A percentile compares a stretch with the other conserved stretches of the same genome.
Conservation (phyloP, 2,329 filamentous ascomycete species). For the Phyllosticta paracitricarpa region DNA sequence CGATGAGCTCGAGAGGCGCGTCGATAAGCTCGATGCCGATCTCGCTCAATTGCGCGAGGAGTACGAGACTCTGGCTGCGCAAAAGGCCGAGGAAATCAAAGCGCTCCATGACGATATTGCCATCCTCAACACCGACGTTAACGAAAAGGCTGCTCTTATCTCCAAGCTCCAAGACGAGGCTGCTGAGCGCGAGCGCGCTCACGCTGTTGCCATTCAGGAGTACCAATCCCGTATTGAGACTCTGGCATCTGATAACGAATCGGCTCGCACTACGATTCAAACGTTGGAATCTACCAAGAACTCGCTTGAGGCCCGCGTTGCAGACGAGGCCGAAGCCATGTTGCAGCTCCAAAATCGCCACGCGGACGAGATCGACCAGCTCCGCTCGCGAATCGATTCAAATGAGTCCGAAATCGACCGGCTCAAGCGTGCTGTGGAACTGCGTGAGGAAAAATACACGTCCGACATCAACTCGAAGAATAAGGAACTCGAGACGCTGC, state of each 20-base stretch:
- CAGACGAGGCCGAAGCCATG: constrained; percentile 25
- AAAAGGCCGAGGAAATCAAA: constrained; percentile 22
- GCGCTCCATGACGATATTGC: constrained; percentile 20
- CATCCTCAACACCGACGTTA: constrained; percentile 26
- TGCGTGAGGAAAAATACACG: constrained; percentile 18
- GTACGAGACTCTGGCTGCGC: constrained; percentile 18
- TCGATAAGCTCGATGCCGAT: constrained; percentile 25
- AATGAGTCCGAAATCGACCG: constrained; percentile 29
- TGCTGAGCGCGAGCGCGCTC: constrained; percentile 21
- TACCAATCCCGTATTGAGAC: constrained; percentile 22
- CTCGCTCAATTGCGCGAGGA: constrained; percentile 24
- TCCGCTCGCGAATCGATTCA: constrained; percentile 30
- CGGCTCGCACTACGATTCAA: constrained; percentile 12
- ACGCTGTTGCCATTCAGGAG: constrained; percentile 16
- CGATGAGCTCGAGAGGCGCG: constrained; percentile 22
- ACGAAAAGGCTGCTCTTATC: constrained; percentile 20
- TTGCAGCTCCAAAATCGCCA: constrained; percentile 24
- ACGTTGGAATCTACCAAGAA: constrained; percentile 19
- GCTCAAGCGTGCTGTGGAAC: constrained; percentile 21
- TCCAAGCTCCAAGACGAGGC: constrained; percentile 23
- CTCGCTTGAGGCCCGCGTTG: constrained; percentile 25
- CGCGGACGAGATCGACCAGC: constrained; percentile 25
- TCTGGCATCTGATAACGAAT: constrained; percentile 14
- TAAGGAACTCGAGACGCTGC: constrained; percentile 25
- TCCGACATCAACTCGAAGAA: constrained; percentile 19